Base-by-base conservation (phyloP, 495 filamentous ascomycete species). In the Pyrenopolyporus hunteri region DNA sequence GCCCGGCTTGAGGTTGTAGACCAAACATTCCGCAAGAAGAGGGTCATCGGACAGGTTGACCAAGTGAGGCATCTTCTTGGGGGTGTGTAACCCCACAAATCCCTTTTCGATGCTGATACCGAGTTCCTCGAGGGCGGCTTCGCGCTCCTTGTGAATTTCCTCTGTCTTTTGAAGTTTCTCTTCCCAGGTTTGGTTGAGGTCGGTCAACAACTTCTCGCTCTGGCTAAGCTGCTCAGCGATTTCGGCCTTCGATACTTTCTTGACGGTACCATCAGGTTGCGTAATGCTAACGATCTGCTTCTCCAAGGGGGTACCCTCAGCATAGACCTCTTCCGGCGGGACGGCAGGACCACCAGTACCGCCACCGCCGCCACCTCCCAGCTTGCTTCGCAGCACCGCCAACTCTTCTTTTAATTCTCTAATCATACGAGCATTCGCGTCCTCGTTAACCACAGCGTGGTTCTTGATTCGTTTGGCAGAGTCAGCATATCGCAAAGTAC, bases 391-490 rank as follows among this genome's bases (percentile, higher is more conserved):
- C 25, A 99, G 78, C 47, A 94, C 81, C 3, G 91, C 85, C 57
- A 99, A 74, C 67, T 99, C 94, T 70, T 99, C 94, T 73, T 98
- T 99, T 52, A 99, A 77, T 67, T 99, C 94, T 66, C 94, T 83
- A 56, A 99, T 98, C 94, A 99, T 99, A 54, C 93, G 87, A 58
- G 94, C 94, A 70, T 99, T 99, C 35, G 94, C 92, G 77, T 98
- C 94, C 70, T 99, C 94, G 78, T 99, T 99, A 72, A 99, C 89
- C 22, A 99, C 95, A 31, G 94, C 94, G 72, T 99, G 95, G 76
- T 99, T 98, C 90, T 98, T 98, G 80, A 99, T 99, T 63, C 94
- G 85, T 76, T 99, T 99, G 17, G 94, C 94, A 5, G 91, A 96
- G 72, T 99, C 94, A 39, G 94, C 94, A 76, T 99, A 99, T 55